phyloP scores from a whole-genome alignment of 2,329 filamentous ascomycete species.

The Epichloe gansuensis region DNA sequence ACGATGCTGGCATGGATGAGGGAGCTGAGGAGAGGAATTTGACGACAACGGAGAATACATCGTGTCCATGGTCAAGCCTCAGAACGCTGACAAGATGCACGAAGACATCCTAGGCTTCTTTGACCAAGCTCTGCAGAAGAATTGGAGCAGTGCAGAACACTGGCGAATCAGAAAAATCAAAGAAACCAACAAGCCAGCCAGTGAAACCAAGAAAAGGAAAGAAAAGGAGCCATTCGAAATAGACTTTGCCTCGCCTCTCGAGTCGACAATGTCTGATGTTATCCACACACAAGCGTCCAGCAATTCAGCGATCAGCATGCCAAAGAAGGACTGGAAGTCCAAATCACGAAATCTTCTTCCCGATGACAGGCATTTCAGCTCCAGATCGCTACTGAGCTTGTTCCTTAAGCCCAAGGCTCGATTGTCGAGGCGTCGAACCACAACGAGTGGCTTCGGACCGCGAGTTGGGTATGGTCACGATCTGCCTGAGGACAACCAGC shows the following conservation, averaged over 20 bases:
- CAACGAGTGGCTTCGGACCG: constrained; percentile 33
- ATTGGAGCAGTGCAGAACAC: constrained; percentile 96
- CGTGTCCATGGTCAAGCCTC: constrained; percentile 61
- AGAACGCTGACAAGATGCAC: constrained; percentile 57
- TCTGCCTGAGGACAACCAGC: constrained; percentile 39
- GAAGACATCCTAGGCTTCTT: constrained; percentile 98
- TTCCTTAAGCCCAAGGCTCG: constrained; percentile 93
- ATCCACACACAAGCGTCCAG: constrained; percentile 74
- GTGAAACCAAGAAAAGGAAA: constrained; percentile 57
- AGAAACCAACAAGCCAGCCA: constrained; percentile 52
- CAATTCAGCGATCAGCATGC: constrained; percentile 70
- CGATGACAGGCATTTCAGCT: constrained; percentile 98
- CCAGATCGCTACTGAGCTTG: constrained; percentile 72
- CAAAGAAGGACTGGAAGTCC: constrained; percentile 91
- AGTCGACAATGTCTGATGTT: constrained; percentile 55
- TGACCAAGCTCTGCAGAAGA: constrained; percentile 90
- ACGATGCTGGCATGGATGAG: constrained; percentile 50
- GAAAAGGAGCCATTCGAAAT: constrained; percentile 97
- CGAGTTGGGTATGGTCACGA: constrained; percentile 30
- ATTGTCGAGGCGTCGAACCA: constrained; percentile 51
- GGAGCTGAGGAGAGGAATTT: constrained; percentile 23
- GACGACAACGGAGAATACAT: constrained; percentile 58
- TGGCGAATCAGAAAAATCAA: constrained; percentile 97
- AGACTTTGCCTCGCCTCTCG: constrained; percentile 70
- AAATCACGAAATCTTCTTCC: constrained; percentile 87